Conservation (phyloP, 1,284 basidiomycete genomes). For the Naganishia sp. region DNA sequence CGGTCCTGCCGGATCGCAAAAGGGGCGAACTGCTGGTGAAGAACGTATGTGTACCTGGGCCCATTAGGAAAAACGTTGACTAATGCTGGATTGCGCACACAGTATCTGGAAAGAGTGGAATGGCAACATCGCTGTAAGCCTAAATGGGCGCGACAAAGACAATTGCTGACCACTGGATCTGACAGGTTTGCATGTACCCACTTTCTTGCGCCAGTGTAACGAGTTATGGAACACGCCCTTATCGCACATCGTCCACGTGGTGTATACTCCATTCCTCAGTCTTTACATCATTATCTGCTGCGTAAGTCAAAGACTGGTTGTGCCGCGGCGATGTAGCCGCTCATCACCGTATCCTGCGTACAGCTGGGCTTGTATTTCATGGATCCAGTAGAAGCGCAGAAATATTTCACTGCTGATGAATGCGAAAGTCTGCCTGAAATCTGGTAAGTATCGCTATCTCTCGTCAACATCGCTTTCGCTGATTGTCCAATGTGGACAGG, state of each 20-base stretch:
- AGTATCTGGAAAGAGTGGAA: conserved; percentile 52
- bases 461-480: not conserved
- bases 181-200: conserved; percentile 50
- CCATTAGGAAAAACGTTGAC: not conserved
- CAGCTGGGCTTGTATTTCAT: conserved; percentile 54
- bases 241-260: conserved; percentile 48
- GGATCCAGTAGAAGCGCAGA: conserved; percentile 45
- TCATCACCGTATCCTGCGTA: not conserved
- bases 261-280: conserved; percentile 51
- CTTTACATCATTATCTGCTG: conserved; percentile 51
- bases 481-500: not conserved
- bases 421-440: conserved; percentile 46
- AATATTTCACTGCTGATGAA: conserved; percentile 50
- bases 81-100: not conserved
- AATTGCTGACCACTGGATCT: conserved; percentile 1
- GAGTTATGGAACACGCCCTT: conserved; percentile 52
- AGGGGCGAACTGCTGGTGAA: conserved; percentile 51
- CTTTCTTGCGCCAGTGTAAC: conserved; percentile 51
- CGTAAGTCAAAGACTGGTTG: conserved; percentile 37
- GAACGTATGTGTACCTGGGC: conserved; percentile 40
- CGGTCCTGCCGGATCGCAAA: conserved; percentile 47
- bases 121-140: conserved; percentile 54
- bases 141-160: not conserved
- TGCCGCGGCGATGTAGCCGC: not conserved
- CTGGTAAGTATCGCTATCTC: conserved; percentile 37